phyloP scores from a whole-genome alignment of 306 rosid species.

The Cucumis hystrix region DNA sequence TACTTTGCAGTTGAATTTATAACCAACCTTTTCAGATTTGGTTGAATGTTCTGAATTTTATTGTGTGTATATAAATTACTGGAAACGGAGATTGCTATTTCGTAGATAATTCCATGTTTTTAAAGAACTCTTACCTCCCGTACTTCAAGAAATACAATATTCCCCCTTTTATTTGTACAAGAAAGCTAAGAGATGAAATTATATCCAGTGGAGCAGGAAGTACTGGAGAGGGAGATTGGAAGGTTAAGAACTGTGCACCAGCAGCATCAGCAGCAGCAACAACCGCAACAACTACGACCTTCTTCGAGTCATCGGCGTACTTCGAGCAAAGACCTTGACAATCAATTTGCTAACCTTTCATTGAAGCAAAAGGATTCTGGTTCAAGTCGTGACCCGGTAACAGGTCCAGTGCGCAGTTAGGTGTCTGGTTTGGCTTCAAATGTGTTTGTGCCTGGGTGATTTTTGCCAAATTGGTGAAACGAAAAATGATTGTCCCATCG shows the following conservation, averaged over 20 bases:
- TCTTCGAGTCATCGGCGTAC: slow-evolving; percentile 72
- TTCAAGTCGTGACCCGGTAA: slow-evolving; percentile 63
- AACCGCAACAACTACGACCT: slow-evolving; percentile 28
- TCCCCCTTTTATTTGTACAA: neutral
- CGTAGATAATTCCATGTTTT: neutral
- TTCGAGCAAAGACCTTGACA: slow-evolving; percentile 85
- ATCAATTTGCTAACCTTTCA: slow-evolving; percentile 79
- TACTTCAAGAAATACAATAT: neutral
- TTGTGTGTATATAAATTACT: neutral
- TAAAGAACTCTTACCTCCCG: neutral
- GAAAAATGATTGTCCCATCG: neutral
- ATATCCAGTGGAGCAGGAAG: slow-evolving; percentile 96
- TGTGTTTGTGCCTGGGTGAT: slow-evolving; percentile 22
- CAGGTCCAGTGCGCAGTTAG: slow-evolving; percentile 68
- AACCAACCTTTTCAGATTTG: neutral
- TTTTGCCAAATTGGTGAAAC: slow-evolving; percentile 13
- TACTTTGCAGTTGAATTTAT: neutral
- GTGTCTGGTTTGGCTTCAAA: slow-evolving; percentile 22
- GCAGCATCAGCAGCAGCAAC: slow-evolving; percentile 42
- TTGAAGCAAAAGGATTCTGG: slow-evolving; percentile 73
- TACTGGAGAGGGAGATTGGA: slow-evolving; percentile 93
- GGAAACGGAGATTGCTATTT: neutral
- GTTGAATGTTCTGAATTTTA: neutral
- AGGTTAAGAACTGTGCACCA: slow-evolving; percentile 66
- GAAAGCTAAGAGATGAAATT: slow-evolving; percentile 28